Evolutionary conservation across 176 grass and related monocot species (phyloP), one percentile per base, ranked within the genome.

Genomic region (Raddia guianensis): DNA sequence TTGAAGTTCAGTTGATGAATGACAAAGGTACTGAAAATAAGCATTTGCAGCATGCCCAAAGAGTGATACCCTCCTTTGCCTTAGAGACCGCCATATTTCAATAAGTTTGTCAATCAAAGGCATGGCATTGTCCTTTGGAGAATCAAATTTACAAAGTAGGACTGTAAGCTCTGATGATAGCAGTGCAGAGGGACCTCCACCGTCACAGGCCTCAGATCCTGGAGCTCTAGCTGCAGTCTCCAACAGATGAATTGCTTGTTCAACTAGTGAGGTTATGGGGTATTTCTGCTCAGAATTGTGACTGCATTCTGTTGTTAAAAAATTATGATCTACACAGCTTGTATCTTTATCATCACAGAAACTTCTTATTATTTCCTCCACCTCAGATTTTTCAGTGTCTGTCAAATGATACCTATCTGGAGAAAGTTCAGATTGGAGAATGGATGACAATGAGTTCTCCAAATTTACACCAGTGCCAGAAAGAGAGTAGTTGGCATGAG

Each of bases 11-110:
- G 71, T 66, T 79, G 95, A 98, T 51, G 92, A 92, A 89, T 89
- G 70, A 49, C 84, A 89, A 82, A 98, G 95, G 71, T 92, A 94
- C 82, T 94, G 83, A 85, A 94, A 94, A 85, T 91, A 98, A 72
- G 91, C 92, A 92, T 80, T 79, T 77, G 95, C 95, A 58, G 95
- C 90, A 83, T 94, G 85, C 63, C 90, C 86, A 56, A 92, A 98
- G 66, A 98, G 81, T 66, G 92, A 92, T 54, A 94, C 89, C 74
- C 86, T 92, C 84, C 92, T 94, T 76, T 78, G 65, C 87, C 95
- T 89, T 82, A 94, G 80, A 82, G 83, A 83, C 92, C 90, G 75
- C 92, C 95, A 94, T 80, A 92, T 87, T 71, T 82, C 70, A 87
- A 87, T 75, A 75, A 98, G 92, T 63, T 92, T 93, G 54, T 83